phyloP scores from a whole-genome alignment of 2,329 filamentous ascomycete genomes.

The Davidsoniella virescens region DNA sequence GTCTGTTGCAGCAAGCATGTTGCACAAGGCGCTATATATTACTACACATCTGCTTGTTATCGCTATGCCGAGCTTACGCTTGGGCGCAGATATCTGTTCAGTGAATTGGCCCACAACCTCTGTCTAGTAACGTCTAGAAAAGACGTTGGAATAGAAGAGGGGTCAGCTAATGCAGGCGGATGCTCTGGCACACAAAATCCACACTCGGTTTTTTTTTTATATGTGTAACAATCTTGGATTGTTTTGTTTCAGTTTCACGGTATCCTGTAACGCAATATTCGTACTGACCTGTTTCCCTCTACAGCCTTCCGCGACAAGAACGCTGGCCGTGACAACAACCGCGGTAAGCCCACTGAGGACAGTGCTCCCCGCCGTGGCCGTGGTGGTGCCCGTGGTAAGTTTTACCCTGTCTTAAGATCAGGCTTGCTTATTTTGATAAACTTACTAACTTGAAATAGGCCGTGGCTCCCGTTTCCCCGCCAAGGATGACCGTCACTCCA shows the following conservation, averaged over 20 bases:
- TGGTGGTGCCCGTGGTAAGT: constrained; percentile 42
- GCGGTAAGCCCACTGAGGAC: constrained; percentile 62
- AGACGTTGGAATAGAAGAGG: no score
- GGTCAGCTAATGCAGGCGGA: no score
- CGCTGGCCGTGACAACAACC: constrained; percentile 69
- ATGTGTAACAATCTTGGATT: not conserved
- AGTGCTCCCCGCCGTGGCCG: constrained; percentile 36
- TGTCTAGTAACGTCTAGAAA: no score
- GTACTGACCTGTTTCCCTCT: constrained; percentile 10
- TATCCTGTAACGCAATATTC: not conserved
- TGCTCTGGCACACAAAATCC: no score
- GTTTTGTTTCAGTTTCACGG: no score
- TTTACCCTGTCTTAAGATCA: not conserved
- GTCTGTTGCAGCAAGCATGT: constrained; percentile 12
- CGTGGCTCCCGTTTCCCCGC: constrained; percentile 37
- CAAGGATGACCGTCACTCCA: constrained; percentile 40
- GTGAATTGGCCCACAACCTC: no score
- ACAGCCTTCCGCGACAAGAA: constrained; percentile 80
- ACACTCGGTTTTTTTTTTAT: not conserved
- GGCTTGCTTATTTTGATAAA: no score
- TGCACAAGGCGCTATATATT: not conserved
- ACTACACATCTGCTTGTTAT: no score
- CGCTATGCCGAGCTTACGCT: no score
- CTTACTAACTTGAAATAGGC: constrained; percentile 22
- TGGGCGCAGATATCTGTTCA: no score